Percentiles rank a stretch among this genome's conserved stretches.
phyloP scores from a whole-genome alignment of 2,329 filamentous ascomycete species.

The Capronia epimyces region DNA sequence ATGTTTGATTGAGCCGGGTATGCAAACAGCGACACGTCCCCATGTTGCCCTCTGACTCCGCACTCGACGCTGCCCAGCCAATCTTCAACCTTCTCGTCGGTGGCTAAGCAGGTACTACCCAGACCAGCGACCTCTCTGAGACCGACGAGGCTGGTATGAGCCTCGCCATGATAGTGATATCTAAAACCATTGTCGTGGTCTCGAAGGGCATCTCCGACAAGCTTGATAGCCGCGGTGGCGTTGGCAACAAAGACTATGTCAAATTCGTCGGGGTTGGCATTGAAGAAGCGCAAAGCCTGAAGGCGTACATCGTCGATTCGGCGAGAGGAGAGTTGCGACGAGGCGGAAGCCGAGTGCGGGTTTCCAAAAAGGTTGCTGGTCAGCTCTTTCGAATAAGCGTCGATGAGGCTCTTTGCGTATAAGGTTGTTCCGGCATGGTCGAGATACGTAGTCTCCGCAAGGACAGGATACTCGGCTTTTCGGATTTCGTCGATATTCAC shows the following conservation, averaged over 20 bases:
- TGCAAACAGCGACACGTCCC: slow-evolving; percentile 56
- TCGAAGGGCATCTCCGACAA: slow-evolving; percentile 73
- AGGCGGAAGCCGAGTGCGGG: slow-evolving; percentile 77
- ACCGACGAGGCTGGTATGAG: slow-evolving; percentile 83
- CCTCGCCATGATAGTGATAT: slow-evolving; percentile 76
- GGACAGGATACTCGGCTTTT: slow-evolving; percentile 43
- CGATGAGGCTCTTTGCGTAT: slow-evolving; percentile 73
- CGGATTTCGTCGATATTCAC: slow-evolving; percentile 46
- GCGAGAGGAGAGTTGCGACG: slow-evolving; percentile 70
- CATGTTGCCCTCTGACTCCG: not conserved
- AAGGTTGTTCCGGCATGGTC: slow-evolving; percentile 94
- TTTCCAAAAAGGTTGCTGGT: slow-evolving; percentile 77
- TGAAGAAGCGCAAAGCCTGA: slow-evolving; percentile 68
- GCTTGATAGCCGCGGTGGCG: slow-evolving; percentile 82
- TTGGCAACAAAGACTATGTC: slow-evolving; percentile 90
- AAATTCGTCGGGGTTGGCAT: slow-evolving; percentile 72
- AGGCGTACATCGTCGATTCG: slow-evolving; percentile 72
- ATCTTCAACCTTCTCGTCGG: slow-evolving; percentile 55
- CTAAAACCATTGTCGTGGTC: slow-evolving; percentile 65
- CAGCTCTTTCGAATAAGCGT: slow-evolving; percentile 73
- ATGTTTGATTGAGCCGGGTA: slow-evolving; percentile 92
- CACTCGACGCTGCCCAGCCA: slow-evolving; percentile 53
- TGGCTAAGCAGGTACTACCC: slow-evolving; percentile 58
- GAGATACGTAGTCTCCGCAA: slow-evolving; percentile 66
- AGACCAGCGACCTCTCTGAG: slow-evolving; percentile 63